Base-by-base conservation (phyloP, 768 basidiomycete genomes). In the Agrocybe praecox region DNA sequence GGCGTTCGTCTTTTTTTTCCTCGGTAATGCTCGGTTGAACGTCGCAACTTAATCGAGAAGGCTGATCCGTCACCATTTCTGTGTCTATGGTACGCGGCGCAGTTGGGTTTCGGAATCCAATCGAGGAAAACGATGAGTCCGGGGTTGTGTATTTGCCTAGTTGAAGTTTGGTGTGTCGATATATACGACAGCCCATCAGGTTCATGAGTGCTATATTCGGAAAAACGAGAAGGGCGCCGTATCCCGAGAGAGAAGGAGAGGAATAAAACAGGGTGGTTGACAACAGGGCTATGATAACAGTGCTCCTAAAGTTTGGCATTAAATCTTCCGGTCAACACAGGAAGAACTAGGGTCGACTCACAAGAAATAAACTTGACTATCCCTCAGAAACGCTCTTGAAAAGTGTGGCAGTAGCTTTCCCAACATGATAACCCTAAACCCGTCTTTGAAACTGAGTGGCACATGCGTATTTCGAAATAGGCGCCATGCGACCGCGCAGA, bases 341-440 rank as follows among this genome's bases (percentile, higher is more conserved):
- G 9, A 9, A 29, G 9, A 9, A 29, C 26, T 29, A 9, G 9
- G 26, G 4, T 29, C 5, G 6, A 67, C 72, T 40, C 51, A 74
- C 74, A 71, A 34, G 50, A 72, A 74, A 49, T 73, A 74, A 6
- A 58, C 49, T 55, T 73, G 73, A 0, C 73, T 69, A 11, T 71
- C 73, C 19, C 59, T 61, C 17, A 74, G 50, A 0, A 74, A 15
- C 1, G 60, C 49, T 43, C 61, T 65, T 0, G 69, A 68, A 21
- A 73, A 67, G 4, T 53, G 56, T 2, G 74, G 71, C 5, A 74
- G 46, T 32, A 62, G 55, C 6, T 57, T 50, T 2, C 72, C 71
- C 14, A 66, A 53, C 8, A 74, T 22, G 11, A 53, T 33, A 6
- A 56, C 56, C 15, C 58, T 58, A 1, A 63, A 9, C 1, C 59